Evolutionary conservation across 1,284 basidiomycete genomes (phyloP).

Genomic region (Boletus hoseneyae): DNA sequence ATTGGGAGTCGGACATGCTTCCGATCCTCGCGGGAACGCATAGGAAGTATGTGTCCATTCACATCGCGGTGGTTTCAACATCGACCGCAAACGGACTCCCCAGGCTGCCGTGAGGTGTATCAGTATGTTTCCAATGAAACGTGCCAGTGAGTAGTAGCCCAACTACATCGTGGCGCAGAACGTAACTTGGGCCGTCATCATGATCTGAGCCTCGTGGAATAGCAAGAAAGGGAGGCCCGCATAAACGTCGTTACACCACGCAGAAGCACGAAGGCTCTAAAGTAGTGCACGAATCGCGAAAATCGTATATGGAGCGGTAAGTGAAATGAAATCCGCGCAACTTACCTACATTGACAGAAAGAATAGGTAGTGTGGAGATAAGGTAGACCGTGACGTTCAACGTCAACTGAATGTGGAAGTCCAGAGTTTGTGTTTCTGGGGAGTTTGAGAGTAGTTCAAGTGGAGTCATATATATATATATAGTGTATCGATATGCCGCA

Average conservation of each 20-base stretch:
- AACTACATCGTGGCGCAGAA: background rate
- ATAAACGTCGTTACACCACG: background rate
- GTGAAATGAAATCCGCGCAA: background rate
- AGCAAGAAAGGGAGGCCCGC: background rate
- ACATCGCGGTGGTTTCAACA: background rate
- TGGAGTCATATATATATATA: background rate
- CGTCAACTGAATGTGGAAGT: background rate
- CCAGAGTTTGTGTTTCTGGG: background rate
- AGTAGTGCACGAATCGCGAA: background rate
- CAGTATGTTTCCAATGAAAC: constrained; percentile 1
- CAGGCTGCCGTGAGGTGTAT: background rate
- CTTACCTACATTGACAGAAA: background rate
- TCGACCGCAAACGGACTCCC: background rate
- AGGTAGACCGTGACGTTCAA: background rate
- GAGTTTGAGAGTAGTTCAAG: background rate
- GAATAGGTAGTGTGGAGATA: background rate
- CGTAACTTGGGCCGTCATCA: background rate
- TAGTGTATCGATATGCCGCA: too few species aligned
- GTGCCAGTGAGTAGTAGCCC: background rate
- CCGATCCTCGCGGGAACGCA: too few species aligned
- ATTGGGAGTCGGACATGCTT: background rate
- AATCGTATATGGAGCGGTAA: background rate
- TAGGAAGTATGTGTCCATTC: background rate
- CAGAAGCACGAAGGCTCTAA: background rate
- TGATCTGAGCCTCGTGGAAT: background rate